Conservation (phyloP, 108 stramenopile species). For the Aurantiochytrium sp. region DNA sequence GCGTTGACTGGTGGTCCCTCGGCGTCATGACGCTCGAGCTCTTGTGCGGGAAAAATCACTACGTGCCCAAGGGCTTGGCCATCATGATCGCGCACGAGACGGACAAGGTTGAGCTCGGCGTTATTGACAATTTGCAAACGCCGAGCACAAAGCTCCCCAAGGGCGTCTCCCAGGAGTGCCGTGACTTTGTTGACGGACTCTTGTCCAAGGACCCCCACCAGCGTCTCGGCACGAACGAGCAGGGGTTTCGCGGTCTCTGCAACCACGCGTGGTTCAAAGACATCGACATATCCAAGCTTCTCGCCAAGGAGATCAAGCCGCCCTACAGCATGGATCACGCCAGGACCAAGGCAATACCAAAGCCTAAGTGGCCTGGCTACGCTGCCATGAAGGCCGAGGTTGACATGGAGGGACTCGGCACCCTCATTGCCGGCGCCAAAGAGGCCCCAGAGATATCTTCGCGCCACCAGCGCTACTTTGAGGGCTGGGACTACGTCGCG, state of each 20-base stretch:
- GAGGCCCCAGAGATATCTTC: not conserved
- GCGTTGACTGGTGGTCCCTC: not conserved
- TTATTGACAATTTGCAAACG: not conserved
- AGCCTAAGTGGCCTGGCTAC: not conserved
- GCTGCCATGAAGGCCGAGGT: not conserved
- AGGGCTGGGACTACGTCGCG: slow-evolving; percentile 15
- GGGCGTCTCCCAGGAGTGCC: not conserved
- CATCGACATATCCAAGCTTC: not conserved
- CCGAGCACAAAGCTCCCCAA: not conserved
- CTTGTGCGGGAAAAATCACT: not conserved
- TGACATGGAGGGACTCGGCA: not conserved
- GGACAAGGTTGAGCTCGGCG: not conserved
- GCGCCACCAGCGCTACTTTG: not conserved
- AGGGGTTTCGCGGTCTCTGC: not conserved
- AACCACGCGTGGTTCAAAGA: not conserved
- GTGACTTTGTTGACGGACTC: not conserved
- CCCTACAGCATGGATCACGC: not conserved
- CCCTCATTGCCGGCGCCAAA: not conserved
- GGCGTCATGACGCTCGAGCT: not conserved
- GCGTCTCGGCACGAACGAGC: not conserved
- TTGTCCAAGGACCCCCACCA: not conserved
- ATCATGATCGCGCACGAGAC: not conserved
- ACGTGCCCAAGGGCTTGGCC: not conserved
- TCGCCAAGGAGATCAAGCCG: not conserved
- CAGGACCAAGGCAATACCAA: not conserved